phyloP scores from a whole-genome alignment of 495 filamentous ascomycete genomes.

The Rusavskia elegans region DNA sequence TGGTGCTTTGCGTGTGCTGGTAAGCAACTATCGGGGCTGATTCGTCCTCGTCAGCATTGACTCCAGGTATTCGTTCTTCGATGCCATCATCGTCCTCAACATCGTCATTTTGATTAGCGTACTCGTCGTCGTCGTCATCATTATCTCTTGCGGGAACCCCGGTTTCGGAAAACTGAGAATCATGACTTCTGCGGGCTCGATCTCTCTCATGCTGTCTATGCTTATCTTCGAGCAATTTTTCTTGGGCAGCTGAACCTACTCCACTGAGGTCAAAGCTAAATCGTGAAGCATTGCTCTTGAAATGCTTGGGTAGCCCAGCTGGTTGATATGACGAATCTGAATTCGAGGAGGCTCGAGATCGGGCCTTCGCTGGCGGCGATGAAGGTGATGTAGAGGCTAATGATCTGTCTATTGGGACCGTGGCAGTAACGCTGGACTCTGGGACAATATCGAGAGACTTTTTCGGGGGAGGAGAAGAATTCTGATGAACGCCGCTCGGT shows the following conservation, averaged over 20 bases:
- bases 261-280: conserved; percentile 83
- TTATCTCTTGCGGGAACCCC: conserved; percentile 30
- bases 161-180: conserved; percentile 20
- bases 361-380: conserved; percentile 23
- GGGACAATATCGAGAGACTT: conserved; percentile 20
- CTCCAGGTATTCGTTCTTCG: conserved; percentile 62
- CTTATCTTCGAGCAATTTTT: conserved; percentile 72
- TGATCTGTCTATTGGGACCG: conserved; percentile 20
- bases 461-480: conserved; percentile 6
- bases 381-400: conserved; percentile 17
- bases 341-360: conserved; percentile 30
- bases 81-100: conserved; percentile 57
- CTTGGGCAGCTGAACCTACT: conserved; percentile 62
- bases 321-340: conserved; percentile 24
- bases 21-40: conserved; percentile 19
- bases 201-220: conserved; percentile 53
- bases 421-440: conserved; percentile 18
- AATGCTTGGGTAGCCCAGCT: conserved; percentile 45
- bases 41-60: conserved; percentile 42
- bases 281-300: conserved; percentile 72
- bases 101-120: conserved; percentile 36
- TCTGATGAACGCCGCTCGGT: neutral
- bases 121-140: conserved; percentile 46
- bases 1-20: conserved; percentile 35
- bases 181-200: conserved; percentile 21